phyloP scores from a whole-genome alignment of 345 rosid species.

The Triadica sebifera region DNA sequence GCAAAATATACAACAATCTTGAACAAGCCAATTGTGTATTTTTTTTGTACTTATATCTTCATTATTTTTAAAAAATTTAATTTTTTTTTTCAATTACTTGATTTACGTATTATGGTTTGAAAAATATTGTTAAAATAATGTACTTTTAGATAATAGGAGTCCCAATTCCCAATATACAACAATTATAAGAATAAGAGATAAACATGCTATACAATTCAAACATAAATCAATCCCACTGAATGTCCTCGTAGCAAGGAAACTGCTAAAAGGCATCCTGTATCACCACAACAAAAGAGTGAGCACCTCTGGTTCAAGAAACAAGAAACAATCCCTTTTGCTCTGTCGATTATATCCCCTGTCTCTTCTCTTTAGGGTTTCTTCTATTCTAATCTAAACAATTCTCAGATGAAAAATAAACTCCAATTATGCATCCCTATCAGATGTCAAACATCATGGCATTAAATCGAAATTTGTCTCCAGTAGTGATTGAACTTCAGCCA shows the following conservation, averaged over 20 bases:
- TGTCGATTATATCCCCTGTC: background rate
- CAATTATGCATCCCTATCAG: background rate
- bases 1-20: too few relatives aligned
- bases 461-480: conserved; percentile 68
- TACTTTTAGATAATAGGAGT: background rate
- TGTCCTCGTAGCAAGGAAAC: background rate
- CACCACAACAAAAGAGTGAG: background rate
- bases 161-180: background rate
- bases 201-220: background rate
- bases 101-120: too few relatives aligned
- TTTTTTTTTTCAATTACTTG: too few relatives aligned
- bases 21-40: too few relatives aligned
- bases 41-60: too few relatives aligned
- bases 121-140: background rate
- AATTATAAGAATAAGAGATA: background rate
- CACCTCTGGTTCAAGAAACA: background rate
- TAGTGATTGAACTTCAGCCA: conserved; percentile 51
- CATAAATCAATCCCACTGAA: too few relatives aligned
- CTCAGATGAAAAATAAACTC: background rate
- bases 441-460: conserved; percentile 36
- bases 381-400: background rate
- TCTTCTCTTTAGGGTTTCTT: background rate
- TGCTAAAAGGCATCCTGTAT: background rate
- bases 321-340: background rate
- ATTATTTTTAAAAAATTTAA: too few relatives aligned